These are phyloP conservation scores for Croton laevigatus DNA, from an alignment of 441 rosid genomes.

Conservation along the genomic window DNA sequence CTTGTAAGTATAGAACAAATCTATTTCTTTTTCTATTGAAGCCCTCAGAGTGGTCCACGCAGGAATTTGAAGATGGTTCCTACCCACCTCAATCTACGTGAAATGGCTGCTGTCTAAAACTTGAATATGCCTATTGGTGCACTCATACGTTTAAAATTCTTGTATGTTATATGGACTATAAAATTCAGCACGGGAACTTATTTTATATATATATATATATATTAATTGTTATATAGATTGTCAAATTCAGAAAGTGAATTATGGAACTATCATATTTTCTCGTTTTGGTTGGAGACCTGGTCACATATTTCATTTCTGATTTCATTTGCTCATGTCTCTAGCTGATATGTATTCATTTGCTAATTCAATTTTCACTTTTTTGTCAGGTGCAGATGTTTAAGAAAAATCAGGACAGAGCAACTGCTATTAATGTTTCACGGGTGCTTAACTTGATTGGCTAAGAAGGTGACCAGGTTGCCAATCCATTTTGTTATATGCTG, in stretches of 20 bases:
- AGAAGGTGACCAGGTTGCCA: slow-evolving; percentile 25
- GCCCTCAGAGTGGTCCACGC: neutral
- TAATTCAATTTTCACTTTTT: slow-evolving; percentile 6
- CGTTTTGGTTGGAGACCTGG: neutral
- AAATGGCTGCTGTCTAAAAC: neutral
- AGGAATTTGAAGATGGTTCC: neutral
- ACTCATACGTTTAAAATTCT: neutral
- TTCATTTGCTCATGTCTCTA: neutral
- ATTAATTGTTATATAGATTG: too few relatives aligned
- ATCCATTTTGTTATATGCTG: slow-evolving; percentile 15
- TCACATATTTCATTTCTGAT: neutral
- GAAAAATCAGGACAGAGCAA: slow-evolving; percentile 2
- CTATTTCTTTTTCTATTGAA: neutral
- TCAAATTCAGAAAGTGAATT: neutral
- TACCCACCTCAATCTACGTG: neutral
- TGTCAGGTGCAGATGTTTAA: slow-evolving; percentile 17
- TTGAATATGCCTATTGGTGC: neutral
- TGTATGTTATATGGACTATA: neutral
- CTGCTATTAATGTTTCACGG: slow-evolving; percentile 1
- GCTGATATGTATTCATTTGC: neutral
- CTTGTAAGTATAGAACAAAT: neutral
- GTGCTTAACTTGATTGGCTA: slow-evolving; percentile 8
- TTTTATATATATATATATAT: too few relatives aligned
- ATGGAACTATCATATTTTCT: neutral
- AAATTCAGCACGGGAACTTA: neutral